These are phyloP conservation scores for Zymoseptoria brevis DNA, from an alignment of 2,329 filamentous ascomycete genomes.

Conservation along the genomic window DNA sequence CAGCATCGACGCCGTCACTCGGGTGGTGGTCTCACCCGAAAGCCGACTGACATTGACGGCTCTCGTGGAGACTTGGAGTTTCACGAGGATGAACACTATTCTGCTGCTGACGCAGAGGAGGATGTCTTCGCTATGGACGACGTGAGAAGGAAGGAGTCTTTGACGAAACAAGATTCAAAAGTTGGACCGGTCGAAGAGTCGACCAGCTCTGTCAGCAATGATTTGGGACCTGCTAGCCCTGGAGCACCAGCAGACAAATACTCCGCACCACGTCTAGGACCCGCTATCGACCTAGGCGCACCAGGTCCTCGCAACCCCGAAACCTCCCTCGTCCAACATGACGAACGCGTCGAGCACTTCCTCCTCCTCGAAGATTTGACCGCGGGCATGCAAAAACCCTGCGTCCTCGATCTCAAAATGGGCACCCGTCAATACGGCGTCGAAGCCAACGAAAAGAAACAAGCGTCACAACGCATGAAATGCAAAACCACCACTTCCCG, in stretches of 20 bases:
- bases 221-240: neutral
- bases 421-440: constrained; percentile 94
- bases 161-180: neutral
- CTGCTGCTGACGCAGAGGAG: constrained; percentile 68
- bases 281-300: constrained; percentile 24
- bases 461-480: constrained; percentile 84
- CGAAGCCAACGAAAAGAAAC: constrained; percentile 85
- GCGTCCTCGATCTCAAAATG: constrained; percentile 98
- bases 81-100: constrained; percentile 65
- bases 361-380: constrained; percentile 89
- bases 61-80: constrained; percentile 76
- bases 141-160: constrained; percentile 19
- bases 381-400: constrained; percentile 90
- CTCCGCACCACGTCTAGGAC: constrained; percentile 17
- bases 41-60: constrained; percentile 56
- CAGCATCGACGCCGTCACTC: constrained; percentile 64
- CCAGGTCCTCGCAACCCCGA: constrained; percentile 35
- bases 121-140: constrained; percentile 63
- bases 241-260: constrained; percentile 1
- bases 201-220: neutral
- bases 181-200: neutral
- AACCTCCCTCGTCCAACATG: constrained; percentile 40
- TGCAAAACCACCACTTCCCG: constrained; percentile 87
- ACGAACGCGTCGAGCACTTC: constrained; percentile 77
- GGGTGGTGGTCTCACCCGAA: constrained; percentile 72